Percentiles rank a stretch among this genome's conserved stretches.
phyloP scores from a whole-genome alignment of 306 rosid genomes.

The Dryas drummondii region DNA sequence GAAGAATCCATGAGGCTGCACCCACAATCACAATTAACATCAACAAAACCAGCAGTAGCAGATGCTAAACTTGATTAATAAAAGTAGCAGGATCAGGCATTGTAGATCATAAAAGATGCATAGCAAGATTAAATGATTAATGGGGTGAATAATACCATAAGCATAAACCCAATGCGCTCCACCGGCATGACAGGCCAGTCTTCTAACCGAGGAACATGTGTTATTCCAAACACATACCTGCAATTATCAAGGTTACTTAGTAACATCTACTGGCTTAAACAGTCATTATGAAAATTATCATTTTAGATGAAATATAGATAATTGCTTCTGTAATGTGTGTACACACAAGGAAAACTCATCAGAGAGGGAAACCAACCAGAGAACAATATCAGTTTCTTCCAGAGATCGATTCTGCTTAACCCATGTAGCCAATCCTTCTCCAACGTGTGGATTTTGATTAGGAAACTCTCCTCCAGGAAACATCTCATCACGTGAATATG shows the following conservation, averaged over 20 bases:
- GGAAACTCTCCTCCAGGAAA: conserved; percentile 92
- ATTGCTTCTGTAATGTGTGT: no score
- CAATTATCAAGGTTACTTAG: conserved; percentile 19
- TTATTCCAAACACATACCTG: conserved; percentile 86
- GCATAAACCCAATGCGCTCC: conserved; percentile 78
- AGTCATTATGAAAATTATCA: not conserved
- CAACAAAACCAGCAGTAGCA: not conserved
- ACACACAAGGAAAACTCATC: not conserved
- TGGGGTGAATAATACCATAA: conserved; percentile 55
- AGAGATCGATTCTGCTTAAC: conserved; percentile 63
- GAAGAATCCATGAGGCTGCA: conserved; percentile 96
- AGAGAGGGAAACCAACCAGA: conserved; percentile 47
- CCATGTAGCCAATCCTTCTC: conserved; percentile 86
- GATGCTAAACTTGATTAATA: no score
- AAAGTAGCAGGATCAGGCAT: not conserved
- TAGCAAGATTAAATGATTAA: not conserved
- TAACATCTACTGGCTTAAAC: not conserved
- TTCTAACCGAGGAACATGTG: conserved; percentile 77
- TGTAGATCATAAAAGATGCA: conserved; percentile 3
- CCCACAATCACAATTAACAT: conserved; percentile 3
- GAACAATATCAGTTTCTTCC: conserved; percentile 73
- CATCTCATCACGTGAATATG: conserved; percentile 56
- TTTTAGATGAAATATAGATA: no score
- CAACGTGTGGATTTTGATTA: conserved; percentile 75
- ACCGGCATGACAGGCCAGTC: conserved; percentile 98